Conservation (phyloP, 164 flowering plant genomes). For the Piper betle region DNA sequence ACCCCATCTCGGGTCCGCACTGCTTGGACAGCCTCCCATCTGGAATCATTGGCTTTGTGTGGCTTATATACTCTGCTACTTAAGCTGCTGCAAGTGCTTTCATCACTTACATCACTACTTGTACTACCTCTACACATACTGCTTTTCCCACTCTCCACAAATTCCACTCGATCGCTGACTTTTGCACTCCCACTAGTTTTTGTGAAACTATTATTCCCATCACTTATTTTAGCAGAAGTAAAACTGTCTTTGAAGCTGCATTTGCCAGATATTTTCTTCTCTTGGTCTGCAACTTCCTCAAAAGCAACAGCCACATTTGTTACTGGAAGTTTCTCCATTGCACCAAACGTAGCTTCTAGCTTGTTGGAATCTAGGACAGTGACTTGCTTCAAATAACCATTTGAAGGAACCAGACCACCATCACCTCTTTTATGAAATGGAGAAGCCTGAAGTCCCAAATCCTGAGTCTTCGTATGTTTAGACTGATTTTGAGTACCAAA, state of each 20-base stretch:
- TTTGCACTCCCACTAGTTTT: constrained; percentile 68
- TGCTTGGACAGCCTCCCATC: constrained; percentile 87
- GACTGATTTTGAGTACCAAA: constrained; percentile 7
- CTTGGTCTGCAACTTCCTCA: constrained; percentile 33
- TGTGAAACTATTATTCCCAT: constrained; percentile 44
- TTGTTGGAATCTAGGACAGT: constrained; percentile 1
- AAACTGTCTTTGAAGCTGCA: constrained; percentile 47
- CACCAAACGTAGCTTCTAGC: constrained; percentile 1
- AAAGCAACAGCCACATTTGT: constrained; percentile 20
- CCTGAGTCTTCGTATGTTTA: constrained; percentile 6
- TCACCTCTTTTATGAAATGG: neutral
- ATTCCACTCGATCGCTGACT: constrained; percentile 48
- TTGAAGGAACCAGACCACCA: neutral
- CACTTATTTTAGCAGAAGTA: constrained; percentile 58
- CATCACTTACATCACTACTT: constrained; percentile 81
- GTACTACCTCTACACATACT: constrained; percentile 79
- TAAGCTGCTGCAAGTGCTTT: constrained; percentile 74
- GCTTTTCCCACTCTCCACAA: constrained; percentile 72
- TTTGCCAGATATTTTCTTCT: constrained; percentile 39
- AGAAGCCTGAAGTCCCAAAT: neutral
- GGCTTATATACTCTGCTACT: constrained; percentile 71
- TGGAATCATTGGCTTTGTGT: constrained; percentile 71
- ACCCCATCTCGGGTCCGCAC: constrained; percentile 57
- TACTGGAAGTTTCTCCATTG: constrained; percentile 1
- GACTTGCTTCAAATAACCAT: constrained; percentile 4